Evolutionary conservation across 495 filamentous ascomycete genomes (phyloP).

Genomic region (Achaetomiella virescens): DNA sequence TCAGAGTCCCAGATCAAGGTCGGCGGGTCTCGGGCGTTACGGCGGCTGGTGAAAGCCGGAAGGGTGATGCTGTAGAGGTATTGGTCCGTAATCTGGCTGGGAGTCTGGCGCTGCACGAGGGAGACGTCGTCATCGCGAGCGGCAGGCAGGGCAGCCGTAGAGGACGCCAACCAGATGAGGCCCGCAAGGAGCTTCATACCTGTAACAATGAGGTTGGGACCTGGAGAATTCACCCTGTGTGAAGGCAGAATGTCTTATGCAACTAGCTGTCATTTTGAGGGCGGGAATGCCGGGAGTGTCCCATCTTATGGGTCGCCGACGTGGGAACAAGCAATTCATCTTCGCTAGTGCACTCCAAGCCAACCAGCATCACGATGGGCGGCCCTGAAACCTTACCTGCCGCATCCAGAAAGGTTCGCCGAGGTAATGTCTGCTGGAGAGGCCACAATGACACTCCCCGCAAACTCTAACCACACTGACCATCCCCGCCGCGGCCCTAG

Average conservation of each 20-base stretch:
- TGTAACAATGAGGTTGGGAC: background rate
- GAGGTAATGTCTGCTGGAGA: background rate
- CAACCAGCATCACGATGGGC: too few species aligned
- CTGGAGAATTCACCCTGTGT: background rate
- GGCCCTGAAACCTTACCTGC: slow-evolving; percentile 12
- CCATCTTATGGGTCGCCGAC: too few species aligned
- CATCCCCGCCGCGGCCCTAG: background rate
- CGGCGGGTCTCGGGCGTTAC: slow-evolving; percentile 24
- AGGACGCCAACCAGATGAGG: slow-evolving; percentile 14
- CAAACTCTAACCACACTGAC: background rate
- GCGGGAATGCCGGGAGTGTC: too few species aligned
- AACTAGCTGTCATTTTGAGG: too few species aligned
- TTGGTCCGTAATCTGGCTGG: slow-evolving; percentile 30
- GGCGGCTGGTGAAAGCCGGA: slow-evolving; percentile 20
- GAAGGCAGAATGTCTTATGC: too few species aligned
- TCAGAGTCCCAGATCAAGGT: slow-evolving; percentile 35
- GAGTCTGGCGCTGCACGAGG: slow-evolving; percentile 5
- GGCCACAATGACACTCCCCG: slow-evolving; percentile 8
- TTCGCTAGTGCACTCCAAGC: too few species aligned
- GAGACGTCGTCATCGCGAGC: background rate
- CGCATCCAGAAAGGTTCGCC: slow-evolving; percentile 9
- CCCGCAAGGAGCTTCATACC: slow-evolving; percentile 27
- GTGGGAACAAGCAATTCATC: too few species aligned
- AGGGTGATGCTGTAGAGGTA: slow-evolving; percentile 30
- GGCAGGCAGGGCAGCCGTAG: slow-evolving; percentile 19